A percentile compares a stretch with the other conserved stretches of the same genome.
These are phyloP conservation scores for Apiosordaria backusii DNA, from an alignment of 495 filamentous ascomycete genomes.

Conservation along the genomic window DNA sequence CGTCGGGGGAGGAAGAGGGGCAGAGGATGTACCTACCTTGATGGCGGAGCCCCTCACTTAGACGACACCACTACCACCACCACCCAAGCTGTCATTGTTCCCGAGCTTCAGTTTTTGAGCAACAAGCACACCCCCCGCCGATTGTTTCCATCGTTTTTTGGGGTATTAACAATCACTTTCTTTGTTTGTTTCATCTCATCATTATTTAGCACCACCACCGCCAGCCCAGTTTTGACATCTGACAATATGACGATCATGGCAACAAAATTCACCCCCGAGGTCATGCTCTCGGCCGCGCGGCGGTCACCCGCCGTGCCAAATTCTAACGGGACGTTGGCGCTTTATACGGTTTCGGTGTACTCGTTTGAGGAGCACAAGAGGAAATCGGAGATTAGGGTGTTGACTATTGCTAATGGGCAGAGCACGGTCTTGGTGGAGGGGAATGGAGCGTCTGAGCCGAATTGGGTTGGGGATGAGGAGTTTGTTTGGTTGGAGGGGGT, in stretches of 20 bases:
- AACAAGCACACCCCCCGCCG: background rate
- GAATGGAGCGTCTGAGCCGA: conserved; percentile 60
- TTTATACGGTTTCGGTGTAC: conserved; percentile 75
- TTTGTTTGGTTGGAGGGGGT: conserved; percentile 61
- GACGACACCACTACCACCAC: background rate
- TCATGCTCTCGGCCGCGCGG: conserved; percentile 80
- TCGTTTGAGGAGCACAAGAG: conserved; percentile 78
- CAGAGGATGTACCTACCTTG: no score
- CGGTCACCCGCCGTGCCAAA: conserved; percentile 76
- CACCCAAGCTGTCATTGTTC: background rate
- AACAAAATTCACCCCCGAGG: conserved; percentile 72
- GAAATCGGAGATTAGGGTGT: conserved; percentile 66
- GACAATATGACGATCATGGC: conserved; percentile 59
- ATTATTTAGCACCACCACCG: background rate
- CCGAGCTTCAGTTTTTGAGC: background rate
- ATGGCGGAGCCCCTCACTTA: background rate
- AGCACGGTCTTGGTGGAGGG: conserved; percentile 65
- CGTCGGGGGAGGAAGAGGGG: background rate
- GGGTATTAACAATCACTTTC: background rate
- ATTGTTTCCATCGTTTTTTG: background rate
- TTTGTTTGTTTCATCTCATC: background rate
- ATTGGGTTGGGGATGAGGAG: conserved; percentile 68
- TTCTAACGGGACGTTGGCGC: conserved; percentile 59
- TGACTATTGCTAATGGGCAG: conserved; percentile 67
- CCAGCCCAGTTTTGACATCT: background rate